Base-by-base conservation (phyloP, 139 green algal genomes). In the Asterochloris erici region DNA sequence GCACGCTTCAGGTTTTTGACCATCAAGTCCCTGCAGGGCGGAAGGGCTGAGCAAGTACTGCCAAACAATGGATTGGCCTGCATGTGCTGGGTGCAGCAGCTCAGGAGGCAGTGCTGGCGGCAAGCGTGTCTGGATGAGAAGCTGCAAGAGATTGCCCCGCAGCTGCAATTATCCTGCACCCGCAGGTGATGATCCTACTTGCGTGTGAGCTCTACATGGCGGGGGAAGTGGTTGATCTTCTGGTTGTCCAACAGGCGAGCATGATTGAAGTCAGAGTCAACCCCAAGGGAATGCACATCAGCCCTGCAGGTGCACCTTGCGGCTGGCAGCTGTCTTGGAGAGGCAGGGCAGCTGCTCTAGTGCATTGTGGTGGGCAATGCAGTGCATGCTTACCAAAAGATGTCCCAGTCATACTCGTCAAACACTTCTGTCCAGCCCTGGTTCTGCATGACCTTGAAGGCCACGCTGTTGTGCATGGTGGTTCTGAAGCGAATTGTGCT, bases 1-100 rank as follows among this genome's bases (percentile, higher is more conserved):
- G 92, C 94, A 11, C 93, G 85, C 84, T 96, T 96, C 38, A 96
- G 81, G 81, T 96, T 96, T 83, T 96, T 96, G 9, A 95, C 89
- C 87, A 96, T 89, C 16, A 95, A 78, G 79, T 96, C 93, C 47
- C 79, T 83, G 68, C 21, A 70, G 16, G 19, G 38, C 24, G 23
- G 10, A 9, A 11, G 10, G 14, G 60, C n/a, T 21, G 26, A 54
- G 38, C 38, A 54, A 10, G 6, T 6, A 6, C 38, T 54, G 38
- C 38, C 38, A 54, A 54, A 54, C 2, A 2, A 54, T 54, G 38
- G 4, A 54, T 54, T 54, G 38, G 38, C 38, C 6, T n/a, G n/a
- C 38, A 54, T 54, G 38, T 54, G 38, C 38, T 54, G 38, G 38
- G 38, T 54, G 38, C 38, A 54, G 38, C 38, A 54, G 38, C 38